Conservation (phyloP, 108 stramenopile genomes). For the Pseudonitzschia delicatissima region DNA sequence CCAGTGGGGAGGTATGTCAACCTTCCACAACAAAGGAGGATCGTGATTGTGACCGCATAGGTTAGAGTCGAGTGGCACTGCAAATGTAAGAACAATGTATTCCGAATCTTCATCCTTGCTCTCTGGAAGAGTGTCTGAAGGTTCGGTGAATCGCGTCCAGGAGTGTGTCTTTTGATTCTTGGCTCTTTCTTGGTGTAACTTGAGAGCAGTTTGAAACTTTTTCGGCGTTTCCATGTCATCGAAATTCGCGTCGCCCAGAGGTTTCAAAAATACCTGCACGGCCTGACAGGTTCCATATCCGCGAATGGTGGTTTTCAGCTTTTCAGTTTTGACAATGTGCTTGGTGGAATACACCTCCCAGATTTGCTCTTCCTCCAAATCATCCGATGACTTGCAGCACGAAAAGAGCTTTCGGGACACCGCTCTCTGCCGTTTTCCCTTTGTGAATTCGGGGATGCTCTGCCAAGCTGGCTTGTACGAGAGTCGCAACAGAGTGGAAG, state of each 20-base stretch:
- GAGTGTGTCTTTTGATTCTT: constrained; percentile 7
- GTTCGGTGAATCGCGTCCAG: constrained; percentile 27
- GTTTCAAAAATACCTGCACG: constrained; percentile 54
- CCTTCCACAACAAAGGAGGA: constrained; percentile 83
- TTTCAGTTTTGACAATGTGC: constrained; percentile 28
- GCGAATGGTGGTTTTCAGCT: constrained; percentile 36
- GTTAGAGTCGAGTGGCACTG: constrained; percentile 24
- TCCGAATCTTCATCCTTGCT: constrained; percentile 10
- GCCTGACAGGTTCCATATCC: constrained; percentile 77
- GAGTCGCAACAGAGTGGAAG: constrained; percentile 48
- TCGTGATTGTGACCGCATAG: constrained; percentile 10
- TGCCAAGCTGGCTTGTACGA: constrained; percentile 76
- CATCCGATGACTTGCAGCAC: constrained; percentile 18
- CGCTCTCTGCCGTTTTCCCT: constrained; percentile 3
- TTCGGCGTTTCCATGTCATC: constrained; percentile 2
- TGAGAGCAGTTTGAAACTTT: constrained; percentile 9
- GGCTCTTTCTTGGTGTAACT: constrained; percentile 20
- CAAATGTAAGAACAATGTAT: constrained; percentile 36
- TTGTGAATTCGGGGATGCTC: constrained; percentile 67
- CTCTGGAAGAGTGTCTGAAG: constrained; percentile 9
- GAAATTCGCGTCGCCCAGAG: constrained; percentile 18
- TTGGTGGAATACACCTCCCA: constrained; percentile 37
- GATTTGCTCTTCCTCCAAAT: constrained; percentile 17
- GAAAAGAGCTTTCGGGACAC: neutral
- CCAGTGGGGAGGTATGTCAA: constrained; percentile 54